Percentiles rank a stretch among this genome's conserved stretches.
These are phyloP conservation scores for Tetracladium maxilliforme DNA, from an alignment of 2,329 filamentous ascomycete species.

Conservation along the genomic window DNA sequence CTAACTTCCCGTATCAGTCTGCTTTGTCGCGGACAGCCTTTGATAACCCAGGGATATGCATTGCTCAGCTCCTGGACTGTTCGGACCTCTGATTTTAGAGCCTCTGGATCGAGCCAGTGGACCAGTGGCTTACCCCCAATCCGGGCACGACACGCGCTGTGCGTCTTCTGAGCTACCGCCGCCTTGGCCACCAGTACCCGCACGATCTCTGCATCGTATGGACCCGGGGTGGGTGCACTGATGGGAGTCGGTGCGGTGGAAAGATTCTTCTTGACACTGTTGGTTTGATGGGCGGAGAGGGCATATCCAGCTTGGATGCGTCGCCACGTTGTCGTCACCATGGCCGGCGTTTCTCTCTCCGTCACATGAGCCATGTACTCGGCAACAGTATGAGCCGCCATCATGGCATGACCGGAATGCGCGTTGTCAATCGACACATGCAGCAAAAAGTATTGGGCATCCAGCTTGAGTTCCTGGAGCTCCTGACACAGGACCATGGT, in stretches of 20 bases:
- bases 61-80: constrained; percentile 15
- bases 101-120: constrained; percentile 23
- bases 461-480: constrained; percentile 23
- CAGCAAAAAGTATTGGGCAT: constrained; percentile 31
- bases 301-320: constrained; percentile 25
- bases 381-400: constrained; percentile 23
- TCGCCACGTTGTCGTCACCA: constrained; percentile 20
- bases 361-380: constrained; percentile 19
- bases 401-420: constrained; percentile 29
- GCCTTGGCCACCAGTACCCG: constrained; percentile 21
- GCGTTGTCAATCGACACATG: constrained; percentile 35
- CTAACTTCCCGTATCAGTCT: constrained; percentile 23
- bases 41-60: constrained; percentile 23
- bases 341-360: constrained; percentile 11
- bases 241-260: constrained; percentile 6
- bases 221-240: constrained; percentile 3
- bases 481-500: constrained; percentile 24
- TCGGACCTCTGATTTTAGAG: constrained; percentile 12
- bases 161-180: constrained; percentile 20
- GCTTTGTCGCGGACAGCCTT: constrained; percentile 22
- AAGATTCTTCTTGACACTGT: constrained; percentile 11
- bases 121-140: constrained; percentile 21
- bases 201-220: constrained; percentile 11
- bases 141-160: constrained; percentile 19
- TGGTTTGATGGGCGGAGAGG: too few relatives aligned